These are phyloP conservation scores for Ocimum tenuiflorum DNA, from an alignment of 257 asterid genomes.

Conservation along the genomic window DNA sequence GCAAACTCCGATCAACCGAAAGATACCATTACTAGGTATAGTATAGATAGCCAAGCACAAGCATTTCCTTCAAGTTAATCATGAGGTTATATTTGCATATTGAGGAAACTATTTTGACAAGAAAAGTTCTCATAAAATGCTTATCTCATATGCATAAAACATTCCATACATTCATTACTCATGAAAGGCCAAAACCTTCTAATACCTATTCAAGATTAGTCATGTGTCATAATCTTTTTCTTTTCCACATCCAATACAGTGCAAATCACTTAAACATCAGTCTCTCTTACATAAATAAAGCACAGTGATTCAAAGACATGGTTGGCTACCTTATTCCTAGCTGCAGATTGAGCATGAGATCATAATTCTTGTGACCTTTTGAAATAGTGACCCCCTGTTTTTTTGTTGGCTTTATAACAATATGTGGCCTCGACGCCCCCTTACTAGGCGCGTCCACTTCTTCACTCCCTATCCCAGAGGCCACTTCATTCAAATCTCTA, in stretches of 20 bases:
- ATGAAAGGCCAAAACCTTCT: not conserved
- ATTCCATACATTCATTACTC: not conserved
- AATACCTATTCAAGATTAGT: not conserved
- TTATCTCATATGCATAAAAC: too few relatives aligned
- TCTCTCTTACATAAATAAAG: too few relatives aligned
- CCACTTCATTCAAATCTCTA: constrained; percentile 31
- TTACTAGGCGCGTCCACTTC: constrained; percentile 32
- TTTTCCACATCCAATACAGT: too few relatives aligned
- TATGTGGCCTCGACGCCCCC: constrained; percentile 32
- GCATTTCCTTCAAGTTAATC: not conserved
- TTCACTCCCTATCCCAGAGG: constrained; percentile 3
- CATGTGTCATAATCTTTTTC: not conserved
- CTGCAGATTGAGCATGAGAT: constrained; percentile 95
- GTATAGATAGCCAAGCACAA: not conserved
- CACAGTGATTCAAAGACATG: not conserved
- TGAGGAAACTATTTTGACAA: not conserved
- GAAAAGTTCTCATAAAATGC: not conserved
- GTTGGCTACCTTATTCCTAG: constrained; percentile 79
- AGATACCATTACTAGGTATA: too few relatives aligned
- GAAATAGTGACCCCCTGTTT: constrained; percentile 66
- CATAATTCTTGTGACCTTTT: constrained; percentile 80
- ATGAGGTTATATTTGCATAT: not conserved
- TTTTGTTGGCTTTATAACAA: constrained; percentile 52
- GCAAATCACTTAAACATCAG: too few relatives aligned
- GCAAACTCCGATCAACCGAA: too few relatives aligned